phyloP scores from a whole-genome alignment of 352 stramenopile genomes.

The Phytopythium boreale region DNA sequence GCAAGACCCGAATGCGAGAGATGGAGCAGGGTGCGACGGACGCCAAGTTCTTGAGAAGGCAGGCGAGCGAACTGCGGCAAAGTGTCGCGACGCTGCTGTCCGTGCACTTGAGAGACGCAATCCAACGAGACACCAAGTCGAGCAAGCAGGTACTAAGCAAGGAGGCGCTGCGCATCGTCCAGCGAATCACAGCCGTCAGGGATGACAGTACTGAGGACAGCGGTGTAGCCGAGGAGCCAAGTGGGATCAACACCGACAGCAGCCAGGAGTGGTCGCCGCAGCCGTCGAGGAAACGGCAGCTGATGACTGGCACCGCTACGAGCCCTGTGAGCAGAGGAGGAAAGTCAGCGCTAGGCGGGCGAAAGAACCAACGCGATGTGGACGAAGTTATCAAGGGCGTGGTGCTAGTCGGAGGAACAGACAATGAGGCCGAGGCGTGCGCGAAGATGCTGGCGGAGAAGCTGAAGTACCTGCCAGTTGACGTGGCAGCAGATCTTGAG shows the following conservation, averaged over 20 bases:
- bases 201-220: background rate
- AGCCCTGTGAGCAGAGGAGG: background rate
- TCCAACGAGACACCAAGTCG: constrained; percentile 56
- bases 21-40: constrained; percentile 28
- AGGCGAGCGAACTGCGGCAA: constrained; percentile 34
- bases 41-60: constrained; percentile 38
- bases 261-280: background rate
- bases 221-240: too few species aligned
- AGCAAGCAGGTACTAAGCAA: constrained; percentile 58
- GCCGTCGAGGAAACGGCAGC: background rate
- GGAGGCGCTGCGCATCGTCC: constrained; percentile 34
- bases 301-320: background rate
- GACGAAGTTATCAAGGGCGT: constrained; percentile 50
- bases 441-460: constrained; percentile 32
- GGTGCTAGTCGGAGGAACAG: constrained; percentile 39
- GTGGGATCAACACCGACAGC: background rate
- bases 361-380: constrained; percentile 24
- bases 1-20: constrained; percentile 32
- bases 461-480: constrained; percentile 42
- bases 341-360: background rate
- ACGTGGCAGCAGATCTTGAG: constrained; percentile 28
- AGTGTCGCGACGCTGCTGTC: constrained; percentile 35
- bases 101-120: constrained; percentile 36
- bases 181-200: constrained; percentile 1
- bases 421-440: constrained; percentile 33